Percentiles rank a stretch among this genome's conserved stretches.
Conservation (phyloP, 2,329 filamentous ascomycete species). For the Talaromyces sp. region DNA sequence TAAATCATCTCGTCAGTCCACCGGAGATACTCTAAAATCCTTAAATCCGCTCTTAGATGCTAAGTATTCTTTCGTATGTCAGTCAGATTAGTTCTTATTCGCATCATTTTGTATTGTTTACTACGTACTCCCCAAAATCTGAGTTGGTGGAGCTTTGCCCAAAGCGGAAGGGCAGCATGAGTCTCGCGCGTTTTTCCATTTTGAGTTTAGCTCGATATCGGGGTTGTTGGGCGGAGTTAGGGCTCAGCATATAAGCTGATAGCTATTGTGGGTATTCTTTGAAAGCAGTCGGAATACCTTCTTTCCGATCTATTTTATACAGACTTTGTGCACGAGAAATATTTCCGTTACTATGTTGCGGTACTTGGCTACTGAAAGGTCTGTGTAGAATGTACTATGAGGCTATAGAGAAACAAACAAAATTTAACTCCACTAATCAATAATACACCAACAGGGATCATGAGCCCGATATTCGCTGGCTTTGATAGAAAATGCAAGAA, state of each 20-base stretch:
- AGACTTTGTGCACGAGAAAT: background rate
- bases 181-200: conserved; percentile 15
- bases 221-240: background rate
- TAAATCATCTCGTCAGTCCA: background rate
- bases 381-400: background rate
- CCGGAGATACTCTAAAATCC: conserved; percentile 6
- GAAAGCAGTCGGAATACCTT: background rate
- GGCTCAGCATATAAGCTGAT: background rate
- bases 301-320: background rate
- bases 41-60: background rate
- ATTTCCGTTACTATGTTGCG: background rate
- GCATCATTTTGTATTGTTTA: background rate
- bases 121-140: background rate
- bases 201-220: background rate
- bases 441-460: background rate
- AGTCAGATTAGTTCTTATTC: background rate
- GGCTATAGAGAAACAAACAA: background rate
- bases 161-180: background rate
- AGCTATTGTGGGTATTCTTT: background rate
- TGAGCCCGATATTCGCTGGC: background rate
- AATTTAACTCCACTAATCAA: background rate
- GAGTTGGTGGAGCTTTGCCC: background rate
- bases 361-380: background rate
- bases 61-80: too few species aligned
- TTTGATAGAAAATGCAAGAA: background rate